Percentiles rank a stretch among this genome's conserved stretches.
Evolutionary conservation across 2,329 filamentous ascomycete genomes (phyloP).

Genomic region (Ophiognomonia clavigignenti-juglandacearum): DNA sequence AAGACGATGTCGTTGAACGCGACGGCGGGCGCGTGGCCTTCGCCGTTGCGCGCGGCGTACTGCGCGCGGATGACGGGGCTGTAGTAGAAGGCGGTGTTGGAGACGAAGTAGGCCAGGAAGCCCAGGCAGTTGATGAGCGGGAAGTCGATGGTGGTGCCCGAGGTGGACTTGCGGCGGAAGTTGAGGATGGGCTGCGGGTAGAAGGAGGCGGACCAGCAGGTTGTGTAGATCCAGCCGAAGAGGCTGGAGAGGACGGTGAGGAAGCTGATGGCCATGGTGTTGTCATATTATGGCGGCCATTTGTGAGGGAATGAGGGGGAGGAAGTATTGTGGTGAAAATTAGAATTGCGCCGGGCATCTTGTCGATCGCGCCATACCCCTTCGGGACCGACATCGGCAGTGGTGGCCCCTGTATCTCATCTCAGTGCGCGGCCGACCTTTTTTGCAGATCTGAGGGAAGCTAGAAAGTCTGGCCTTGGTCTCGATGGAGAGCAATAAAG

Average conservation of each 20-base stretch:
- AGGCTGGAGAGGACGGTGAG: constrained; percentile 49
- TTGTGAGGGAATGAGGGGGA: neutral
- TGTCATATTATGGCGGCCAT: constrained; percentile 2
- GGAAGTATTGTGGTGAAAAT: no score
- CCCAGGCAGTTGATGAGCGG: constrained; percentile 68
- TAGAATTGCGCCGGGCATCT: no score
- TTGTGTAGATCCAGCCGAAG: constrained; percentile 71
- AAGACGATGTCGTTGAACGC: constrained; percentile 88
- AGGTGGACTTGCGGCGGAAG: constrained; percentile 68
- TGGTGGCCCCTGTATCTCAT: no score
- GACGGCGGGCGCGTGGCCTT: constrained; percentile 77
- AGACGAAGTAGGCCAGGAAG: constrained; percentile 71
- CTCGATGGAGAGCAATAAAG: no score
- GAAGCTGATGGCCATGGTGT: constrained; percentile 25
- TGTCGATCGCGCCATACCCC: constrained; percentile 1
- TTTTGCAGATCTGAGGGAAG: no score
- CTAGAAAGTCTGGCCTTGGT: no score
- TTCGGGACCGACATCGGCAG: neutral
- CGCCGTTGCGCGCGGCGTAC: constrained; percentile 75
- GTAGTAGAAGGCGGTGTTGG: constrained; percentile 71
- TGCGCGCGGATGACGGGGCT: constrained; percentile 72
- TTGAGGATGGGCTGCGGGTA: constrained; percentile 89
- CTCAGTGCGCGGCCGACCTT: no score
- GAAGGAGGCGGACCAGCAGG: constrained; percentile 82
- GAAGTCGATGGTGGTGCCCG: constrained; percentile 84